Evolutionary conservation across 1,139 yeast genomes (phyloP), one percentile per base, ranked within the genome.

Genomic region (Geotrichum aggregatum): DNA sequence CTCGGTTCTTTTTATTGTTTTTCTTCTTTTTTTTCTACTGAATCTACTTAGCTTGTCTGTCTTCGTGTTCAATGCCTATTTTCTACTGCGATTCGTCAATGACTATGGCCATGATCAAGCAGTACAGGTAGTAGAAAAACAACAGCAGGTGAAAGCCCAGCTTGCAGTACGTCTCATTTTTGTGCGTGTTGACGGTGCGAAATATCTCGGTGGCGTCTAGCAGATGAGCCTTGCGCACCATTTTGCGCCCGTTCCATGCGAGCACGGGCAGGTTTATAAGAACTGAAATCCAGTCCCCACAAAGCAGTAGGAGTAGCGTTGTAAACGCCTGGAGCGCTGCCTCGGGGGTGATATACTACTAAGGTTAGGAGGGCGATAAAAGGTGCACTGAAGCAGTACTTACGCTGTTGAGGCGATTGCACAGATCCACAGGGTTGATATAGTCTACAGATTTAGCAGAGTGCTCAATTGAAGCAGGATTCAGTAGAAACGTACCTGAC

Each of bases 121-220:
- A 82, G 77, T 88, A 88, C 68, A 88, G 76, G 78, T 87, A 88
- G 77, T 78, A 87, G 82, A 88, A 89, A 79, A 89, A 89, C 83
- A 88, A 75, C 66, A 87, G 72, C 66, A 89, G 77, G 70, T 87
- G 91, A 79, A 86, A 86, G 21, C 92, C 96, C 64, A 89, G 78
- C 71, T 89, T 89, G 69, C 85, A 71, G 66, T 87, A 87, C 45
- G 91, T 79, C 72, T 88, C 96, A 68, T 84, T 84, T 79, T 89
- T 89, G 73, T 88, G 92, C 66, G 82, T 84, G 61, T 86, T 79
- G 65, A 89, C 80, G 50, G 96, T 89, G 76, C 96, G 83, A 74
- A 89, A 89, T 64, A 89, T 89, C 71, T 88, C 96, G 48, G 97
- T 89, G 55, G 97, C 96, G 70, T 89, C 97, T 69, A 88, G 80